Evolutionary conservation across 352 stramenopile genomes (phyloP).

Genomic region (Detonula confervacea): DNA sequence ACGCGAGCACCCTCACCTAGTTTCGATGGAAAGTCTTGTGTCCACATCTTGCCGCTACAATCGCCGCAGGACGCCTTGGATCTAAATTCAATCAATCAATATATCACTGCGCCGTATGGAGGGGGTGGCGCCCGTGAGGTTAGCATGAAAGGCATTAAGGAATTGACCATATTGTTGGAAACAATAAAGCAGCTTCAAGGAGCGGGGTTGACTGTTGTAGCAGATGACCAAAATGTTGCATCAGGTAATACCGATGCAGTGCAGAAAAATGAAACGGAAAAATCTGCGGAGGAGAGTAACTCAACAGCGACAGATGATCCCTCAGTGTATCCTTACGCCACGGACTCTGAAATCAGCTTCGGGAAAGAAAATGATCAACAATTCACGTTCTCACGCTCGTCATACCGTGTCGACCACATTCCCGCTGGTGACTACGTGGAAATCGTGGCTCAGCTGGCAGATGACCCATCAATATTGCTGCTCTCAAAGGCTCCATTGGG

Average conservation of each 20-base stretch:
- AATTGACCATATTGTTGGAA: slow-evolving; percentile 44
- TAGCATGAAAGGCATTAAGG: slow-evolving; percentile 44
- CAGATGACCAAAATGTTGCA: background rate
- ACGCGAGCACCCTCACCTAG: slow-evolving; percentile 63
- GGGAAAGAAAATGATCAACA: slow-evolving; percentile 52
- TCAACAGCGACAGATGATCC: background rate
- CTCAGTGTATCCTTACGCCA: slow-evolving; percentile 9
- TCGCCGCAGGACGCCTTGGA: slow-evolving; percentile 16
- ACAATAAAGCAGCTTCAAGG: background rate
- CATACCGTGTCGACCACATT: slow-evolving; percentile 69
- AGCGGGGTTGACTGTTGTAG: background rate
- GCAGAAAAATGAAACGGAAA: slow-evolving; percentile 17
- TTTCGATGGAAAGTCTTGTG: slow-evolving; percentile 46
- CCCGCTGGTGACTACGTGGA: slow-evolving; percentile 56
- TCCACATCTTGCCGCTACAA: slow-evolving; percentile 62
- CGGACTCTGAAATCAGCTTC: slow-evolving; percentile 46
- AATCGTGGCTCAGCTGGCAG: slow-evolving; percentile 62
- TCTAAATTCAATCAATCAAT: slow-evolving; percentile 31
- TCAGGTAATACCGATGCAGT: background rate
- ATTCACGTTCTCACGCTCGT: slow-evolving; percentile 63
- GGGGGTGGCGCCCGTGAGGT: slow-evolving; percentile 59
- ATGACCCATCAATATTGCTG: slow-evolving; percentile 58
- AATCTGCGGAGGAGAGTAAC: slow-evolving; percentile 5
- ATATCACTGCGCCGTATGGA: slow-evolving; percentile 35
- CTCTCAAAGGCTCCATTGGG: slow-evolving; percentile 22